A percentile compares a stretch with the other conserved stretches of the same genome.
These are phyloP conservation scores for Verticillium longisporum DNA, from an alignment of 2,329 filamentous ascomycete species.

Conservation along the genomic window DNA sequence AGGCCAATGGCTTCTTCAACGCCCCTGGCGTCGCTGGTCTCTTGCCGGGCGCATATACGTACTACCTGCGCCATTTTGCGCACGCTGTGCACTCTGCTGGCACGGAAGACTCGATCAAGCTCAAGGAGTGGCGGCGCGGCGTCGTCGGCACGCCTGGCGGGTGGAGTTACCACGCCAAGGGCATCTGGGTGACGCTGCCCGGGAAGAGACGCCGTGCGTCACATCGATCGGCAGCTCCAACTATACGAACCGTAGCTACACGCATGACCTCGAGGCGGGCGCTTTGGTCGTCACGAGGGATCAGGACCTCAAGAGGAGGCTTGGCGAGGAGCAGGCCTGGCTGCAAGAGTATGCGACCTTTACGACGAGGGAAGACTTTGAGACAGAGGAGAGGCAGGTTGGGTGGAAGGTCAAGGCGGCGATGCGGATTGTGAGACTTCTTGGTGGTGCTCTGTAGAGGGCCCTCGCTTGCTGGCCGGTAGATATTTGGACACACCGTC, in stretches of 20 bases:
- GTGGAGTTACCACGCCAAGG: slow-evolving; percentile 98
- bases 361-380: slow-evolving; percentile 72
- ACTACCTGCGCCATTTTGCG: slow-evolving; percentile 78
- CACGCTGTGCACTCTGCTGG: slow-evolving; percentile 42
- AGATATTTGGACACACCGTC: too few relatives aligned
- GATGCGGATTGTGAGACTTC: slow-evolving; percentile 86
- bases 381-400: slow-evolving; percentile 74
- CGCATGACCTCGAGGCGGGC: slow-evolving; percentile 84
- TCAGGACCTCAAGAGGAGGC: slow-evolving; percentile 58
- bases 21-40: slow-evolving; percentile 84
- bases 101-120: slow-evolving; percentile 50
- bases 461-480: too few relatives aligned
- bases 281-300: slow-evolving; percentile 79
- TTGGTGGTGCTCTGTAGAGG: slow-evolving; percentile 75
- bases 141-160: slow-evolving; percentile 73
- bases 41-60: slow-evolving; percentile 85
- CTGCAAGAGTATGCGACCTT: slow-evolving; percentile 65
- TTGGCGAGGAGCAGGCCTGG: slow-evolving; percentile 77
- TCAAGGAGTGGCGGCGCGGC: slow-evolving; percentile 85
- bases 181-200: slow-evolving; percentile 79
- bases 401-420: slow-evolving; percentile 77
- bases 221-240: slow-evolving; percentile 89
- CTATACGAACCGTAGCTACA: slow-evolving; percentile 91
- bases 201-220: slow-evolving; percentile 62
- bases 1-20: slow-evolving; percentile 92